Percentiles rank a stretch among this genome's conserved stretches.
Conservation (phyloP, 768 basidiomycete genomes). For the Suillus discolor region DNA sequence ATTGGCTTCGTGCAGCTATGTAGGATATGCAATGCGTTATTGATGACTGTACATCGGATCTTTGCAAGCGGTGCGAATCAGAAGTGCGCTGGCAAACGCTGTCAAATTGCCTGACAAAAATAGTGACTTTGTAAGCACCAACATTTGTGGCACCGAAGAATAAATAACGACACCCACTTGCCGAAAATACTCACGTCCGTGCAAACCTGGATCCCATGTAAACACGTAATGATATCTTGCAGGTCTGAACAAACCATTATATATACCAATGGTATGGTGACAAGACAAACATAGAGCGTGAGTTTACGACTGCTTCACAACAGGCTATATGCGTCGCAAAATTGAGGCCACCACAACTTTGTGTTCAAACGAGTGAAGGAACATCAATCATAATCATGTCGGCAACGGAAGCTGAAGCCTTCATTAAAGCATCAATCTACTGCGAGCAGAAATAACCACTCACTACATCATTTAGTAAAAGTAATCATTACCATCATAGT, state of each 20-base stretch:
- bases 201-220: background rate
- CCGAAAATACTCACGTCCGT: conserved; percentile 2
- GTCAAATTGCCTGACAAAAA: conserved; percentile 4
- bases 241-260: background rate
- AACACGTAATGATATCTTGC: background rate
- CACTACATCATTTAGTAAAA: background rate
- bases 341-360: background rate
- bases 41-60: conserved; percentile 1
- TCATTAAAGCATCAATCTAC: background rate
- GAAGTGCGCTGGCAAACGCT: conserved; percentile 6
- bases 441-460: background rate
- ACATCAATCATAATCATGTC: background rate
- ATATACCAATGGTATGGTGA: background rate
- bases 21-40: background rate
- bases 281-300: background rate
- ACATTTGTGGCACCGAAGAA: background rate
- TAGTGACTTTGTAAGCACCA: background rate
- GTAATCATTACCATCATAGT: background rate
- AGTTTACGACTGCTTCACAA: background rate
- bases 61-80: conserved; percentile 1
- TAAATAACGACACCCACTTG: conserved; percentile 1
- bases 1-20: background rate
- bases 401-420: background rate
- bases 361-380: background rate
- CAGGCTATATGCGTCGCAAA: background rate